phyloP scores from a whole-genome alignment of 257 asterid genomes.

The Cordia subcordata region DNA sequence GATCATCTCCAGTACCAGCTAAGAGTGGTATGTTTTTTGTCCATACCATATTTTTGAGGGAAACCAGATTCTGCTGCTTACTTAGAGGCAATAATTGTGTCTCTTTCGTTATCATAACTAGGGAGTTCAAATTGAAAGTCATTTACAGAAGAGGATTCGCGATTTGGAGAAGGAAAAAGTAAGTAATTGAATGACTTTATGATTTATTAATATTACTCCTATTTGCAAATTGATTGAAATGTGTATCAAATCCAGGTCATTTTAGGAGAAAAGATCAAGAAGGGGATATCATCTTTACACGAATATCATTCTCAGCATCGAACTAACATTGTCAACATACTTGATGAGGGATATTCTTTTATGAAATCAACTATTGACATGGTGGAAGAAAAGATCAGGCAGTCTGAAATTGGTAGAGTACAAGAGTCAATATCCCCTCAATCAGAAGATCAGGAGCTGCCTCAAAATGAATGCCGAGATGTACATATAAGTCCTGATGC shows the following conservation, averaged over 20 bases:
- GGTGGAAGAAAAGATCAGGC: constrained; percentile 62
- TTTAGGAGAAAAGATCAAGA: constrained; percentile 53
- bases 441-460: constrained; percentile 33
- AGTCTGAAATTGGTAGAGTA: constrained; percentile 39
- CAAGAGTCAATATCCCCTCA: constrained; percentile 28
- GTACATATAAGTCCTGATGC: constrained; percentile 61
- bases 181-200: constrained; percentile 14
- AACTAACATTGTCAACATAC: constrained; percentile 41
- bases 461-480: constrained; percentile 63
- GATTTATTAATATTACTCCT: constrained; percentile 8
- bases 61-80: constrained; percentile 2
- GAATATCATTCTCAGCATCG: constrained; percentile 48
- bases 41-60: constrained; percentile 3
- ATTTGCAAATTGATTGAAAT: constrained; percentile 18
- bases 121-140: constrained; percentile 93
- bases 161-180: constrained; percentile 67
- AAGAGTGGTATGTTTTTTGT: constrained; percentile 51
- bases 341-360: constrained; percentile 70
- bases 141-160: constrained; percentile 66
- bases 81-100: constrained; percentile 10
- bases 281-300: constrained; percentile 47
- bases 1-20: constrained; percentile 69
- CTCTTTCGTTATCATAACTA: constrained; percentile 26
- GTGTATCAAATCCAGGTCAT: constrained; percentile 33
- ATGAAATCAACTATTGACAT: constrained; percentile 42